These are phyloP conservation scores for Apium graveolens DNA, from an alignment of 129 eudicot genomes.

Conservation along the genomic window DNA sequence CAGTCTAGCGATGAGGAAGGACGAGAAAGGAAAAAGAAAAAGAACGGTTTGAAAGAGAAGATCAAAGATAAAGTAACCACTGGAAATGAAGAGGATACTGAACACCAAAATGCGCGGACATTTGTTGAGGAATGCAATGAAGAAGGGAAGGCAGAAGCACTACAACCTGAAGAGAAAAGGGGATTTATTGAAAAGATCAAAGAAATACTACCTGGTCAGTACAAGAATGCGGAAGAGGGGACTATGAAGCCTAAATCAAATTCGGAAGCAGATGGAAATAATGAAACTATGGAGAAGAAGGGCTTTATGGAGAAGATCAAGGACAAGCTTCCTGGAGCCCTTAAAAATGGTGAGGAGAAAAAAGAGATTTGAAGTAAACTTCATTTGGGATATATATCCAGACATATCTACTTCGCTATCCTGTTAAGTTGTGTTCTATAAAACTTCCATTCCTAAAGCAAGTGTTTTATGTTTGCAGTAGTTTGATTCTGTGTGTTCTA, in stretches of 20 bases:
- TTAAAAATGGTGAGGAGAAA: constrained; percentile 29
- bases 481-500: not conserved
- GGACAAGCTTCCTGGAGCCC: constrained; percentile 48
- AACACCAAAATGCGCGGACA: not conserved
- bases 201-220: constrained; percentile 45
- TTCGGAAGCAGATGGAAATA: constrained; percentile 14
- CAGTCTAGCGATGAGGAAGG: constrained; percentile 53
- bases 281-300: constrained; percentile 39
- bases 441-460: not conserved
- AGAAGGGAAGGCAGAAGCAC: constrained; percentile 8
- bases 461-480: not conserved
- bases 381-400: not conserved
- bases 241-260: constrained; percentile 5
- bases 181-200: constrained; percentile 45
- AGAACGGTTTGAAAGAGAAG: constrained; percentile 32
- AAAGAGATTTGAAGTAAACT: constrained; percentile 17
- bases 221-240: constrained; percentile 32
- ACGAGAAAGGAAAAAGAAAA: constrained; percentile 30
- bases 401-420: not conserved
- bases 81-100: constrained; percentile 19
- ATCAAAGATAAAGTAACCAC: constrained; percentile 23
- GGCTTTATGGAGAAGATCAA: constrained; percentile 53
- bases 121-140: constrained; percentile 2
- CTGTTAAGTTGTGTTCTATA: not conserved
- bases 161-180: constrained; percentile 33